Conservation (phyloP, 345 rosid genomes). For the Syzygium grande region DNA sequence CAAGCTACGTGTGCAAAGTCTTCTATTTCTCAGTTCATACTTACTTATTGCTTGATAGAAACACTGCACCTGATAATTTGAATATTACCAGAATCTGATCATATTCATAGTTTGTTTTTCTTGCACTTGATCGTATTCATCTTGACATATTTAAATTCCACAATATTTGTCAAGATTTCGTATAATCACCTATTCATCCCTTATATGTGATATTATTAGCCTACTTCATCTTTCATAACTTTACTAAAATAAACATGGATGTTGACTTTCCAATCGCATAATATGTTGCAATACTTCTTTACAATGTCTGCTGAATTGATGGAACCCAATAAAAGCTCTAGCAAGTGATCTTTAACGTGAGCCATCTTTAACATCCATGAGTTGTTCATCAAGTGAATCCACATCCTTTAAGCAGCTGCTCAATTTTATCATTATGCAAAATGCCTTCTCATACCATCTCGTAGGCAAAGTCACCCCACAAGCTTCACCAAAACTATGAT, state of each 20-base stretch:
- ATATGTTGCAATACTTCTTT: conserved; percentile 4
- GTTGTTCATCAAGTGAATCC: conserved; percentile 46
- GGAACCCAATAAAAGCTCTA: conserved; percentile 51
- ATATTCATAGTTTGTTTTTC: too few species aligned
- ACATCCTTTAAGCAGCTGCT: conserved; percentile 26
- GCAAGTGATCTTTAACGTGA: conserved; percentile 45
- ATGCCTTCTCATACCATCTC: conserved; percentile 40
- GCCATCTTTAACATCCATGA: conserved; percentile 29
- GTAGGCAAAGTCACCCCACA: neutral
- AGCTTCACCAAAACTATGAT: neutral
- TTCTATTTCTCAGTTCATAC: too few species aligned
- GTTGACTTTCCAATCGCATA: neutral
- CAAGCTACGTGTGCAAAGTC: too few species aligned
- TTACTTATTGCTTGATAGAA: too few species aligned
- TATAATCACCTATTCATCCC: too few species aligned
- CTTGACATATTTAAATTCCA: too few species aligned
- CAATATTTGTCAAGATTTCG: too few species aligned
- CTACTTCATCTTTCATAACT: conserved; percentile 13
- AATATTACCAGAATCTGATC: too few species aligned
- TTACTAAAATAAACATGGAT: conserved; percentile 24
- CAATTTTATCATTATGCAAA: conserved; percentile 31
- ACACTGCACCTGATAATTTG: too few species aligned
- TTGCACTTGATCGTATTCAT: too few species aligned
- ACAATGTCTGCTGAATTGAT: conserved; percentile 32
- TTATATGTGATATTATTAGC: too few species aligned